Base-by-base conservation (phyloP, 495 filamentous ascomycete species). In the Penicillium alfredii region DNA sequence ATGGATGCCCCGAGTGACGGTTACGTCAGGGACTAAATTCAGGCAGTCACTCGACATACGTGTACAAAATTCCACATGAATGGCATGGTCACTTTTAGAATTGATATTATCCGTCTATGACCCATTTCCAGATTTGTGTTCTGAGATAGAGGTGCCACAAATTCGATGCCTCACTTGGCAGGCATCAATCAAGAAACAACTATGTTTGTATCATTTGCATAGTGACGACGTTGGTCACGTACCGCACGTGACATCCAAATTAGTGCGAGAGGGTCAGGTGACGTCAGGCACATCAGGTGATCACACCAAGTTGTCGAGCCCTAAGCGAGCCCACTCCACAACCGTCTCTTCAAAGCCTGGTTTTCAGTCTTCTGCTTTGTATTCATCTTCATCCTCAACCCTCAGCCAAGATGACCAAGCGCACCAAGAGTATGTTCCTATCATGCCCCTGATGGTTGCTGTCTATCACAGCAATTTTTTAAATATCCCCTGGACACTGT, bases 341-440 rank as follows among this genome's bases (percentile, higher is more conserved):
- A 69, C 53, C 63, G 50, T 45, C 56, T 45, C 49, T 48, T 44
- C 45, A 38, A 51, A 51, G 55, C 51, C 60, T 61, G 49, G 55
- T 55, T 48, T 63, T 67, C 49, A 58, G 63, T 55, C 58, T 60
- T 51, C 55, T 50, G 61, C 51, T 57, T 54, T 56, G 47, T 60
- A 56, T 54, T 57, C 59, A 64, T 63, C 62, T 65, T 66, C 56
- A 64, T 58, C 60, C 50, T 60, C 50, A 55, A 56, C 60, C 63
- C 44, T 42, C 38, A 63, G 59, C 51, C 77, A 87, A 81, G 66
- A 94, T 94, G 88, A 90, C 88, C 59, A 94, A 94, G 76, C 80
- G 88, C 73, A 94, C 88, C 37, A 94, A 94, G 84, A 94, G 74
- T 77, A 63, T 56, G 72, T 64, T 38, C 20, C 34, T 10, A 31